These are phyloP conservation scores for Rhododendron ferrugineum DNA, from an alignment of 148 eudicot species.

Conservation along the genomic window DNA sequence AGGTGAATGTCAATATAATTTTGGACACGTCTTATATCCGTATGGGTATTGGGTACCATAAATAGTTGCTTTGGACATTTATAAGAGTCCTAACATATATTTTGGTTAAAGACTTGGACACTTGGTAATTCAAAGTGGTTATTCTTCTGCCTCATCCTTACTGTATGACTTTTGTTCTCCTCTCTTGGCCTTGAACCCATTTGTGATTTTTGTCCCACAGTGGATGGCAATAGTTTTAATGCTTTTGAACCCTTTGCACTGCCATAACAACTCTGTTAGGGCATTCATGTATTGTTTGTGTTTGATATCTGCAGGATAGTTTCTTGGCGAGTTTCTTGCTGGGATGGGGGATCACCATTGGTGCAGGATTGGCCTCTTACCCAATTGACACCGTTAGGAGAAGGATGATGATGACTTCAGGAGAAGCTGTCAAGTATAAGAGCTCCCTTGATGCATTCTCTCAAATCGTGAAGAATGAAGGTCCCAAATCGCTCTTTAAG, in stretches of 20 bases:
- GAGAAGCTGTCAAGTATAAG: constrained; percentile 70
- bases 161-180: neutral
- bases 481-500: constrained; percentile 55
- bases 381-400: constrained; percentile 65
- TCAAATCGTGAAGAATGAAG: constrained; percentile 61
- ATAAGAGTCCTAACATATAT: neutral
- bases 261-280: neutral
- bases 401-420: constrained; percentile 78
- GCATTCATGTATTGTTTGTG: neutral
- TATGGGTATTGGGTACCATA: neutral
- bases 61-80: neutral
- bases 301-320: constrained; percentile 45
- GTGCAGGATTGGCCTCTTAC: constrained; percentile 62
- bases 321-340: constrained; percentile 66
- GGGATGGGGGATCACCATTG: constrained; percentile 65
- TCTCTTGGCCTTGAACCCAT: neutral
- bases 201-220: neutral
- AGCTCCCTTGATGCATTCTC: constrained; percentile 49
- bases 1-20: neutral
- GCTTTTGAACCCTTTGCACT: neutral
- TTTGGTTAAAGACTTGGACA: neutral
- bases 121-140: neutral
- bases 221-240: neutral
- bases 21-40: neutral
- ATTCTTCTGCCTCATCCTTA: neutral